Base-by-base conservation (phyloP, 495 filamentous ascomycete genomes). In the Cudoniella acicularis region DNA sequence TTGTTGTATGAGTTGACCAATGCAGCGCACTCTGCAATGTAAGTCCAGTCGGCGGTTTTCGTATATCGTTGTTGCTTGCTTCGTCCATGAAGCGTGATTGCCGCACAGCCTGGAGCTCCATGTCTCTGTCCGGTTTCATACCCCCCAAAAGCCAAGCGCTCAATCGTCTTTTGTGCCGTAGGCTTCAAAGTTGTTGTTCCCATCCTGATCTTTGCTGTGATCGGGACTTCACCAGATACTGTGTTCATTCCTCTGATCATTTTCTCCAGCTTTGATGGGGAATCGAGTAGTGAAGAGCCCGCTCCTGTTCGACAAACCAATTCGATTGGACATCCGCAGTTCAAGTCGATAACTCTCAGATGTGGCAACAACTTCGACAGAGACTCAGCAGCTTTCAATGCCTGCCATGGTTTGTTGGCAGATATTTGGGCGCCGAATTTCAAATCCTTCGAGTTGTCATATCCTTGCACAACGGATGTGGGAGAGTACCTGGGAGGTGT, bases 281-380 rank as follows among this genome's bases (percentile, higher is more conserved):
- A 77, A 59, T 98, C 94, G 13, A 98, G 82, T 0, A 98, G 83
- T n/a, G 89, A 92, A n/a, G 93, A 96, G 2, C 94, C 94, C 20
- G 90, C 89, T 45, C 94, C 94, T 40, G 87, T 78, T 41, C 88
- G 82, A 76, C 83, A 96, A 43, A 98, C 85, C 54, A 96, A 80
- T 62, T 98, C 93, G 66, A 98, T 96, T 16, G 94, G 94, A 67
- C 94, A 98, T 26, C 94, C 94, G 65, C 93, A 96, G 74, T 98
- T 98, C 58, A 98, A 72, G 67, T 98, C 94, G 56, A 98, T 86
- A 3, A 96, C 83, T 25, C 94, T 87, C 10, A 98, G 78, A 64
- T 90, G 77, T 2, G 94, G 92, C 41, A 90, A 83, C 49, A 88
- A 83, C 17, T 76, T 73, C 1, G 88, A 86, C 47, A 98, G 74